These are phyloP conservation scores for Podospora conica DNA, from an alignment of 495 filamentous ascomycete genomes.

Conservation along the genomic window DNA sequence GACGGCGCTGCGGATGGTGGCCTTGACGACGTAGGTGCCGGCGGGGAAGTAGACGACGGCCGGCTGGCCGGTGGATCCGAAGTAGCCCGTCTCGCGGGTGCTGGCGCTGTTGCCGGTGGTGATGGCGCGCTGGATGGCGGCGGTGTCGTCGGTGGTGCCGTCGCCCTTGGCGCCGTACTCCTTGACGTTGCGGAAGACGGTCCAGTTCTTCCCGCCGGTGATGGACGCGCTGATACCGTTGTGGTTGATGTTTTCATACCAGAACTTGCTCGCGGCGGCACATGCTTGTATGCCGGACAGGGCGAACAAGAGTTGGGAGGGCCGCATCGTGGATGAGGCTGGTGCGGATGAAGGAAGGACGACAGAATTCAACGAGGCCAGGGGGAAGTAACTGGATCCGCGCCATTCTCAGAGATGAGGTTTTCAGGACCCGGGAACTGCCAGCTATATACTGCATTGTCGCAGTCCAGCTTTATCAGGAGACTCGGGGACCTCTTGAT, in stretches of 20 bases:
- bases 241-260: conserved; percentile 30
- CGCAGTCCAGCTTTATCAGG: too few relatives aligned
- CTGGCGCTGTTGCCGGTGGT: conserved; percentile 16
- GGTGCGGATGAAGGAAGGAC: background rate
- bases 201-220: conserved; percentile 31
- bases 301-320: background rate
- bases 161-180: conserved; percentile 37
- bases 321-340: background rate
- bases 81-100: conserved; percentile 22
- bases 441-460: too few relatives aligned
- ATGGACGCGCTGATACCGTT: conserved; percentile 37
- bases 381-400: too few relatives aligned
- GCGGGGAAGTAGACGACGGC: conserved; percentile 47
- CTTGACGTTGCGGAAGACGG: conserved; percentile 35
- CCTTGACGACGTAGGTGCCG: conserved; percentile 39
- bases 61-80: conserved; percentile 44
- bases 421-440: too few relatives aligned
- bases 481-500: too few relatives aligned
- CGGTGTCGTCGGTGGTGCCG: conserved; percentile 54
- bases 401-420: too few relatives aligned
- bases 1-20: conserved; percentile 37
- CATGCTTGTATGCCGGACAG: background rate
- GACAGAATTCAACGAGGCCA: background rate
- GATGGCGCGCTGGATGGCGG: conserved; percentile 33
- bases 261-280: conserved; percentile 10